phyloP scores from a whole-genome alignment of 108 stramenopile species.

The Stephanodiscus triporus region DNA sequence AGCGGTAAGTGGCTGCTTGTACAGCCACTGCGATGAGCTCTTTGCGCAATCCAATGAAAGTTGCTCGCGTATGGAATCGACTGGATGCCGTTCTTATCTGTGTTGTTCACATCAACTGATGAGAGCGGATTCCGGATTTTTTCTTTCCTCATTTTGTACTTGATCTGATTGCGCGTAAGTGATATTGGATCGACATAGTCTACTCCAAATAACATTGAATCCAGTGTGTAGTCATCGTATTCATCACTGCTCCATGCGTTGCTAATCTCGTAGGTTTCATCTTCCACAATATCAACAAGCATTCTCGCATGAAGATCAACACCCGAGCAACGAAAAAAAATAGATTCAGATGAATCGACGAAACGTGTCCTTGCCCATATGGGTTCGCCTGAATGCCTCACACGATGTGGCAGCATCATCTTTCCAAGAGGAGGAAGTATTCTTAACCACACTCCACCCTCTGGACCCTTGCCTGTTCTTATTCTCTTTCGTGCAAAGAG shows the following conservation, averaged over 20 bases:
- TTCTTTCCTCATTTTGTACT: constrained; percentile 25
- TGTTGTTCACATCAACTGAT: constrained; percentile 29
- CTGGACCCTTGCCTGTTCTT: constrained; percentile 77
- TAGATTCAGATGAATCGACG: constrained; percentile 43
- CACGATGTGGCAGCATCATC: constrained; percentile 3
- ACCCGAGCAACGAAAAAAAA: constrained; percentile 73
- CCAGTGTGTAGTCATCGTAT: constrained; percentile 64
- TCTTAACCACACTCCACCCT: constrained; percentile 70
- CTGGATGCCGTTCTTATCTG: constrained; percentile 65
- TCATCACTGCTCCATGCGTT: constrained; percentile 38
- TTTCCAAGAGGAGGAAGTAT: constrained; percentile 49
- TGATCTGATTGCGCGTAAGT: constrained; percentile 37
- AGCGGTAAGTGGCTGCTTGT: constrained; percentile 55
- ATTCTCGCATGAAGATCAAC: constrained; percentile 72
- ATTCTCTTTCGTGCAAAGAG: constrained; percentile 65
- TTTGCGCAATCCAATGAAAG: constrained; percentile 68
- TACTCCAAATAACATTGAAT: constrained; percentile 73
- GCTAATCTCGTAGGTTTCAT: constrained; percentile 9
- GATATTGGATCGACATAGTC: constrained; percentile 71
- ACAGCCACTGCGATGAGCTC: constrained; percentile 49
- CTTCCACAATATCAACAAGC: constrained; percentile 56
- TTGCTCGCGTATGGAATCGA: constrained; percentile 59
- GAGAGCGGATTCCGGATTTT: constrained; percentile 8
- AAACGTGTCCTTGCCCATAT: constrained; percentile 67
- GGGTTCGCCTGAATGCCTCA: not conserved